A percentile compares a stretch with the other conserved stretches of the same genome.
Conservation (phyloP, 148 eudicot species). For the Polygonum aviculare region DNA sequence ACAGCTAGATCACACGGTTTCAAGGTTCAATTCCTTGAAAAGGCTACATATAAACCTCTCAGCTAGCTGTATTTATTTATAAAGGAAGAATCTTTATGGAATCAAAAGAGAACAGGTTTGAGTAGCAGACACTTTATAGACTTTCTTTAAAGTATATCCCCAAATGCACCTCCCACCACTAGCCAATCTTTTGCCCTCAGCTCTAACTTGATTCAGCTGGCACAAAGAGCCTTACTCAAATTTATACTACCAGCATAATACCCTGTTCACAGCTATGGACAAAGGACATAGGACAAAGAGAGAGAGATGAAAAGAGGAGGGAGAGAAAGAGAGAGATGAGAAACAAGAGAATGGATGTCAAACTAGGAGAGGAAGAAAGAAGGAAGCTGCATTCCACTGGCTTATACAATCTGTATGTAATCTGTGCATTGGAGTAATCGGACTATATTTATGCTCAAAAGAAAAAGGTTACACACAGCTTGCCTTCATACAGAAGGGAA, state of each 20-base stretch:
- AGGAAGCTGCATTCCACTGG: not conserved
- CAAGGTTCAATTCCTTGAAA: not conserved
- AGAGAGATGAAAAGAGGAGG: not conserved
- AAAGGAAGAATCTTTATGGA: not conserved
- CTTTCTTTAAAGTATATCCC: not conserved
- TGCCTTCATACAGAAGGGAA: not conserved
- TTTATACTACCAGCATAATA: conserved; percentile 22
- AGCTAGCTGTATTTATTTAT: not conserved
- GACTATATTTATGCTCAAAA: not conserved
- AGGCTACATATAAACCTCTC: not conserved
- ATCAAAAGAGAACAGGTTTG: not conserved
- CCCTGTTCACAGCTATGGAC: conserved; percentile 8
- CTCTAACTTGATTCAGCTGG: conserved; percentile 10
- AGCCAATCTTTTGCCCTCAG: conserved; percentile 8
- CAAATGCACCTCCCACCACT: not conserved
- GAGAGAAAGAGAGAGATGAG: not conserved
- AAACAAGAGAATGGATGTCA: not conserved
- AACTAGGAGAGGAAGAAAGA: not conserved
- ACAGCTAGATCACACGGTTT: conserved; percentile 2
- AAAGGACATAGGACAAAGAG: not conserved
- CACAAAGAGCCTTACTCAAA: conserved; percentile 25
- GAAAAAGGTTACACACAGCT: not conserved
- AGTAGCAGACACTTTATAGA: not conserved
- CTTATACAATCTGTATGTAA: conserved; percentile 3
- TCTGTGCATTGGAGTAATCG: not conserved